These are phyloP conservation scores for Sisymbrium altissimum DNA, from an alignment of 345 rosid genomes.

Conservation along the genomic window DNA sequence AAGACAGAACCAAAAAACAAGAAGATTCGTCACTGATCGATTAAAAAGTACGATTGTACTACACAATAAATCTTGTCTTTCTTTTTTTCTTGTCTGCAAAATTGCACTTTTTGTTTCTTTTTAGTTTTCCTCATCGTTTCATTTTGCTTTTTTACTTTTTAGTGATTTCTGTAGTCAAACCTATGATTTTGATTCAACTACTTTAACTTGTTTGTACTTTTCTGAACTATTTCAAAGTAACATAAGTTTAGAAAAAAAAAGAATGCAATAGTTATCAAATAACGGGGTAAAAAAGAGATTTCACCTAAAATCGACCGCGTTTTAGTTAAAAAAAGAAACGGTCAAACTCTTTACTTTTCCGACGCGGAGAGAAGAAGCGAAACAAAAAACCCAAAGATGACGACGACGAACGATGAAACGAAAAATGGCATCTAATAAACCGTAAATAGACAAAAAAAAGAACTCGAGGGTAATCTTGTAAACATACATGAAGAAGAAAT, in stretches of 20 bases:
- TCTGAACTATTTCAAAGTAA: not conserved
- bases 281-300: not conserved
- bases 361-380: slow-evolving; percentile 28
- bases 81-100: not conserved
- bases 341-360: slow-evolving; percentile 25
- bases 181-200: not conserved
- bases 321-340: slow-evolving; percentile 13
- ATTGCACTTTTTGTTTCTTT: not conserved
- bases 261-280: not conserved
- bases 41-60: not conserved
- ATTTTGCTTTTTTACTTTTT: not conserved
- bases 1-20: slow-evolving; percentile 9
- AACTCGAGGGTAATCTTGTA: not conserved
- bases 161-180: not conserved
- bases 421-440: slow-evolving; percentile 17
- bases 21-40: slow-evolving; percentile 12
- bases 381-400: slow-evolving; percentile 15
- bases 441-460: slow-evolving; percentile 13
- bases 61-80: not conserved
- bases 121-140: not conserved
- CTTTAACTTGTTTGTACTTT: not conserved
- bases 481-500: not conserved
- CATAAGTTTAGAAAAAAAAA: not conserved
- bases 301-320: not conserved
- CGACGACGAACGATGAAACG: not conserved